Evolutionary conservation across 31 red algal genomes (phyloP), one percentile per base, ranked within the genome.

Genomic region (Pterothamnion heteromorphum): DNA sequence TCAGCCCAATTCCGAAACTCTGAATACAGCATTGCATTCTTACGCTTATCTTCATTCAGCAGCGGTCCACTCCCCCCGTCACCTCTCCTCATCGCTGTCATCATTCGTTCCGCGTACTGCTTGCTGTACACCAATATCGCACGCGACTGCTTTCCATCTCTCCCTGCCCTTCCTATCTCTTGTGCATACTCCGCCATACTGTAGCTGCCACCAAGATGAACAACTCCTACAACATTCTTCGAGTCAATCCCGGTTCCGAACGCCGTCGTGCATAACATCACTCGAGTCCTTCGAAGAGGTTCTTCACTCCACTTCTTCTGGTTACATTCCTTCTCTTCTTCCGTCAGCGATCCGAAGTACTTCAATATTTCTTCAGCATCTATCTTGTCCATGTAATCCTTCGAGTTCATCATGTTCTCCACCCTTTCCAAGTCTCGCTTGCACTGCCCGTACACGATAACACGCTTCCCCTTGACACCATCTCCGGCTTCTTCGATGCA

Each of bases 181-280:
- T 89, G 86, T 27, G n/a, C 36, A 57, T 89, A 89, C n/a, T 44
- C 86, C 80, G 37, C 27, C 4, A 80, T 23, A 23, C 44, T 71
- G 4, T 43, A 0, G 20, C 34, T 44, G 0, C 28, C 58, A 0
- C 89, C 89, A 18, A 91, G 26, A 32, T 91, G 89, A 22, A 91
- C 0, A 0, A 91, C 89, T 1, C 44, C 2, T 9, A 57, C 64
- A 0, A 91, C 89, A 80, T 91, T 38, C 0, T 57, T 32, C 0
- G 28, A 38, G 44, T 91, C 89, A 36, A 91, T 76, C 43, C 89
- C 89, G 0, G 71, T 21, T 2, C 89, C 89, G 80, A 80, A 91
- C 20, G 89, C 89, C 35, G 30, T 71, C 4, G 89, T 80, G 26
- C 58, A 74, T 0, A 91, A 44, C 58, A 91, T 91, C 3, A 91